Percentiles rank a stretch among this genome's conserved stretches.
These are phyloP conservation scores for Mrakia frigida DNA, from an alignment of 768 basidiomycete species.

Conservation along the genomic window DNA sequence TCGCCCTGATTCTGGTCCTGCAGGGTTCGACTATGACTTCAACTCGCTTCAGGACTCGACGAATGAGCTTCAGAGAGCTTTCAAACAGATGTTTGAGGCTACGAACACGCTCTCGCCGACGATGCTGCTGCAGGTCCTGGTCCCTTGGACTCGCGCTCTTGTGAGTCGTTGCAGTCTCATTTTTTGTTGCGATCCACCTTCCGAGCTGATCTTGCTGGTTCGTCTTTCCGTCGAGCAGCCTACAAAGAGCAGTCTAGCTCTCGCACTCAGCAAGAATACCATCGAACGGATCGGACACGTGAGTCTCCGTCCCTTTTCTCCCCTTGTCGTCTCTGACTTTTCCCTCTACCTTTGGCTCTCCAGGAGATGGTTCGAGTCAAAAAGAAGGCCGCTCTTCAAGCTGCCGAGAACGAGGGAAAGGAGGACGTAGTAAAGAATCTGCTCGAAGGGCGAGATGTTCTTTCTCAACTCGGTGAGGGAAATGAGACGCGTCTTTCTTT, in stretches of 20 bases:
- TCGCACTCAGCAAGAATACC: not conserved
- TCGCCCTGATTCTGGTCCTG: too few relatives aligned
- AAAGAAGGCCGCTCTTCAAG: not conserved
- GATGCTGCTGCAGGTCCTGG: not conserved
- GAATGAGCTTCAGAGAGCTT: not conserved
- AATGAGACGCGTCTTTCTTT: not conserved
- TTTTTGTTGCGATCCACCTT: not conserved
- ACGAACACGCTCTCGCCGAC: not conserved
- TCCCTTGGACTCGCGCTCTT: not conserved
- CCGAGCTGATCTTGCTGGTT: not conserved
- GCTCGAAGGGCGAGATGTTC: not conserved
- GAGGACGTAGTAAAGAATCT: not conserved
- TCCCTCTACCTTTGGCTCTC: too few relatives aligned
- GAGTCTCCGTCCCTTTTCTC: not conserved
- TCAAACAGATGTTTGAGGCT: not conserved
- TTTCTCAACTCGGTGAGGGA: slow-evolving; percentile 40
- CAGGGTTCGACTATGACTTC: slow-evolving; percentile 3
- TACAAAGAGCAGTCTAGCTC: not conserved
- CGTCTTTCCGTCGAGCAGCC: not conserved
- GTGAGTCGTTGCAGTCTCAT: not conserved
- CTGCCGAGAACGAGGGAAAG: not conserved
- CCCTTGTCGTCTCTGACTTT: not conserved
- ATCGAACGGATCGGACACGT: not conserved
- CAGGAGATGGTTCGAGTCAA: not conserved
- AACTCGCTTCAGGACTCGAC: not conserved